Evolutionary conservation across 2,329 filamentous ascomycete genomes (phyloP).

Genomic region (Fusarium liriodendri): DNA sequence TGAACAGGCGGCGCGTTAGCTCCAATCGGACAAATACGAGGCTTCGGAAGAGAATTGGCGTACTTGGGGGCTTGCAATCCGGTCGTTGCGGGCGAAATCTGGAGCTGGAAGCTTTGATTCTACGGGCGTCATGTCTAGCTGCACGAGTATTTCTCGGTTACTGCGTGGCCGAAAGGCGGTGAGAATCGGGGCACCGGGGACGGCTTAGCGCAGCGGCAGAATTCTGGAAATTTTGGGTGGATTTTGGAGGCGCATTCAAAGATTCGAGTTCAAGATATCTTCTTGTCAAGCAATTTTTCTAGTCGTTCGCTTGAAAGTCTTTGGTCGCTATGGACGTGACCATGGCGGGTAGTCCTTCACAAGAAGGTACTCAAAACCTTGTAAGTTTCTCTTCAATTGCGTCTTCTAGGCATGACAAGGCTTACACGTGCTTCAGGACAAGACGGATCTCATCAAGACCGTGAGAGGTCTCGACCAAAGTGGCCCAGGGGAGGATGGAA

Average conservation of each 20-base stretch:
- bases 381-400: slow-evolving; percentile 25
- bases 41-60: slow-evolving; percentile 32
- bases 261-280: slow-evolving; percentile 24
- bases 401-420: slow-evolving; percentile 9
- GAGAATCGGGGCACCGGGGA: slow-evolving; percentile 41
- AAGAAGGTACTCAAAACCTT: slow-evolving; percentile 1
- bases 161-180: slow-evolving; percentile 58
- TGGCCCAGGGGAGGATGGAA: slow-evolving; percentile 55
- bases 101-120: slow-evolving; percentile 44
- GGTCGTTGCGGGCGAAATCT: slow-evolving; percentile 35
- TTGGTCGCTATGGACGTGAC: slow-evolving; percentile 33
- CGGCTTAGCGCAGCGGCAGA: slow-evolving; percentile 54
- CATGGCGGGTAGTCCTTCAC: slow-evolving; percentile 27
- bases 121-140: slow-evolving; percentile 49
- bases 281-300: slow-evolving; percentile 24
- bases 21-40: slow-evolving; percentile 14
- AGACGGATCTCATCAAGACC: slow-evolving; percentile 60
- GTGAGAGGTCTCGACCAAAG: slow-evolving; percentile 67
- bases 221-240: slow-evolving; percentile 57
- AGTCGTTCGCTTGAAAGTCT: slow-evolving; percentile 9
- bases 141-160: slow-evolving; percentile 53
- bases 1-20: slow-evolving; percentile 32
- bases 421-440: slow-evolving; percentile 44
- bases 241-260: slow-evolving; percentile 38
- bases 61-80: slow-evolving; percentile 37